Evolutionary conservation across 352 stramenopile species (phyloP).

Genomic region (Pythium dissotocum): DNA sequence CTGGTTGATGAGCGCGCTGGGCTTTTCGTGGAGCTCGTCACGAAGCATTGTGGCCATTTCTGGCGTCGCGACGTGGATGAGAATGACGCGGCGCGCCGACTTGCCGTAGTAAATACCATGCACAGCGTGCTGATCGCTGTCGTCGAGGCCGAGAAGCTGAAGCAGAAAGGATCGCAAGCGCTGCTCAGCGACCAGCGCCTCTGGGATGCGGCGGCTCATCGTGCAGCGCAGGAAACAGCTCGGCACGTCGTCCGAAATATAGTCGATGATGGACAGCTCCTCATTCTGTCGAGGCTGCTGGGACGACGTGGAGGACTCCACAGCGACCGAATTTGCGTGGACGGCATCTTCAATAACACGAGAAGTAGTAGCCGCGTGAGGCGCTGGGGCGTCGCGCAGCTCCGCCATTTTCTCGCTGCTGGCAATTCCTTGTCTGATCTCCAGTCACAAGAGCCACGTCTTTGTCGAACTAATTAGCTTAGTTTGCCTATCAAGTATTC

Average conservation of each 20-base stretch:
- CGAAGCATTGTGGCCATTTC: conserved; percentile 29
- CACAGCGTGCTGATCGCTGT: conserved; percentile 22
- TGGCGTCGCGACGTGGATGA: conserved; percentile 48
- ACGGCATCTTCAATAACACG: neutral
- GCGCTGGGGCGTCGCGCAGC: neutral
- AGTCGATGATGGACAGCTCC: conserved; percentile 39
- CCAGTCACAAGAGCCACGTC: conserved; percentile 11
- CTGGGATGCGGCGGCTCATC: conserved; percentile 71
- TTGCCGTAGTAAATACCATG: conserved; percentile 58
- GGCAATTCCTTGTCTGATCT: neutral
- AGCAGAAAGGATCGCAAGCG: conserved; percentile 56
- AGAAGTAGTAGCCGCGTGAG: neutral
- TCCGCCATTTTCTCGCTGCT: neutral
- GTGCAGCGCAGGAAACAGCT: conserved; percentile 66
- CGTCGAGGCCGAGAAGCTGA: conserved; percentile 24
- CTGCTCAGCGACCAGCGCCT: conserved; percentile 45
- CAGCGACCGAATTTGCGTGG: neutral
- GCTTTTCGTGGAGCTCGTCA: conserved; percentile 55
- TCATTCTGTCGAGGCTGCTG: neutral
- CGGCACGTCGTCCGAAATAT: conserved; percentile 47
- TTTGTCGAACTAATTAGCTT: conserved; percentile 15
- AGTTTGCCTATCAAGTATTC: neutral
- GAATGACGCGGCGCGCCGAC: conserved; percentile 50
- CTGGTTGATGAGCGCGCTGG: conserved; percentile 50
- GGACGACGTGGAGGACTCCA: neutral